These are phyloP conservation scores for Globisporangium cystogenes DNA, from an alignment of 352 stramenopile species.

Conservation along the genomic window DNA sequence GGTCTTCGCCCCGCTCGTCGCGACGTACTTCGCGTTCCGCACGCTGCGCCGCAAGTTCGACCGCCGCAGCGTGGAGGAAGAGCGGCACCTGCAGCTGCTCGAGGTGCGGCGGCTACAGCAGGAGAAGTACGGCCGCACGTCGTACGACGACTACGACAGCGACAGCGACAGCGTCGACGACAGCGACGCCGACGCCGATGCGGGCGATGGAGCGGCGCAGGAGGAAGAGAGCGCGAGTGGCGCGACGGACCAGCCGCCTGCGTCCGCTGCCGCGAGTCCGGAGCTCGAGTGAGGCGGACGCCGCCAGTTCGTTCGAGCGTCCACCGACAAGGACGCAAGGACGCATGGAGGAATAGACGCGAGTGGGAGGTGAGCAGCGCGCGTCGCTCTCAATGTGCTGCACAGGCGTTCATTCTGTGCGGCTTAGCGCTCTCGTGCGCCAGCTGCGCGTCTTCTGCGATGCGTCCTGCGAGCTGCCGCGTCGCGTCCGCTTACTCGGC, in stretches of 20 bases:
- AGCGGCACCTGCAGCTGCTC: constrained; percentile 56
- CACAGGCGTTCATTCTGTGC: not conserved
- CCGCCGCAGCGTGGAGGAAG: constrained; percentile 19
- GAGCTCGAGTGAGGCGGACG: not conserved
- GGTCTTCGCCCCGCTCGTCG: constrained; percentile 51
- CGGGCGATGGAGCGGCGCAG: not conserved
- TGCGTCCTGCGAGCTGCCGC: not conserved
- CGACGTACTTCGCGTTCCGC: constrained; percentile 44
- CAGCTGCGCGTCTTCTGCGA: not conserved
- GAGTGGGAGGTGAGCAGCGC: not conserved
- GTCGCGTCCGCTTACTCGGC: constrained; percentile 28
- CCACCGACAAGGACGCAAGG: not conserved
- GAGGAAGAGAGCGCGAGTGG: not conserved
- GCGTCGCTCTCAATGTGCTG: not conserved
- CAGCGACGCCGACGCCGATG: too few relatives aligned
- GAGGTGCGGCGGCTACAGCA: constrained; percentile 71
- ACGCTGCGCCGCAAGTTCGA: constrained; percentile 40
- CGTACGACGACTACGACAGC: constrained; percentile 49
- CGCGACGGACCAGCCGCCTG: not conserved
- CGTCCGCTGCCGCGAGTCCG: not conserved
- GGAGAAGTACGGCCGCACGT: constrained; percentile 45
- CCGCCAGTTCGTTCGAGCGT: not conserved
- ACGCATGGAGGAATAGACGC: not conserved
- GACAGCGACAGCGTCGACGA: constrained; percentile 20
- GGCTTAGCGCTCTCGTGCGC: not conserved